Conservation (phyloP, 2,329 filamentous ascomycete genomes). For the Nemania bipapillata region DNA sequence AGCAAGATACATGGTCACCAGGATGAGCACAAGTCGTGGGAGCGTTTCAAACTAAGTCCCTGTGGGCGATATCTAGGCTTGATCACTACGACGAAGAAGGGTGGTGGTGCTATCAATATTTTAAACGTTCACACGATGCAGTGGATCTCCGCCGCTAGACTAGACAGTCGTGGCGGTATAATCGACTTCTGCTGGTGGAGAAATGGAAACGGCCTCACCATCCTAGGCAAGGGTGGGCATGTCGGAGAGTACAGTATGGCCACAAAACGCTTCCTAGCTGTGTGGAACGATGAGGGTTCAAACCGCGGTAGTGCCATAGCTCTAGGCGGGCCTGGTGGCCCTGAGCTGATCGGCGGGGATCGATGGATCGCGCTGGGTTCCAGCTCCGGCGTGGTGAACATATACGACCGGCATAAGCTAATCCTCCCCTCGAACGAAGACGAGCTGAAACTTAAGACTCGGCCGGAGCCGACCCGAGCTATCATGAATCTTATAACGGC, state of each 20-base stretch:
- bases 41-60: constrained; percentile 86
- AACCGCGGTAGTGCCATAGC: constrained; percentile 84
- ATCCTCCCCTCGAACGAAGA: constrained; percentile 55
- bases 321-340: constrained; percentile 76
- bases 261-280: constrained; percentile 74
- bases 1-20: constrained; percentile 78
- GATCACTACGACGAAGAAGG: constrained; percentile 81
- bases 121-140: constrained; percentile 82
- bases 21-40: constrained; percentile 89
- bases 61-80: constrained; percentile 88
- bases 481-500: constrained; percentile 91
- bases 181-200: constrained; percentile 95
- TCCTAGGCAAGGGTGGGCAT: constrained; percentile 86
- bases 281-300: constrained; percentile 91
- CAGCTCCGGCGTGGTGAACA: constrained; percentile 86
- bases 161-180: constrained; percentile 84
- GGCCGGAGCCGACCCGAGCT: constrained; percentile 76
- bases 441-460: constrained; percentile 66
- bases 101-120: constrained; percentile 88
- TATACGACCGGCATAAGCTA: constrained; percentile 85
- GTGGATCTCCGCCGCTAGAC: constrained; percentile 83
- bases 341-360: constrained; percentile 75
- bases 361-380: constrained; percentile 90
- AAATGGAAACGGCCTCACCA: constrained; percentile 80
- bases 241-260: constrained; percentile 87